phyloP scores from a whole-genome alignment of 208 protist species.

The Lotmaria passim region DNA sequence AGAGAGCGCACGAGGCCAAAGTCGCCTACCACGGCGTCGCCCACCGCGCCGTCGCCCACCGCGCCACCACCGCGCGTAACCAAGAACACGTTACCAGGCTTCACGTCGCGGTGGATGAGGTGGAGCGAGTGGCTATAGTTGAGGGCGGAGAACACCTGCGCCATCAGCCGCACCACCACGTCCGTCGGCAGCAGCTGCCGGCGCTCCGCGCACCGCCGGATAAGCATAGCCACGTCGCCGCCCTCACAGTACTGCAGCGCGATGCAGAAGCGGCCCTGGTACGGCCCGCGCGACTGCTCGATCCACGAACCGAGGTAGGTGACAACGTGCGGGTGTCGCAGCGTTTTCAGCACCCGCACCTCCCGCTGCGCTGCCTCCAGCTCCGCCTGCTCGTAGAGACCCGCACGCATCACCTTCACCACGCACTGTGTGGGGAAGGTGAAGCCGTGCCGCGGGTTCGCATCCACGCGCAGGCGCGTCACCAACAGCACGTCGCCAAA shows the following conservation, averaged over 20 bases:
- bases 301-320: conserved; percentile 80
- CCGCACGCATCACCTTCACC: conserved; percentile 77
- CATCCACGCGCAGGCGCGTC: conserved; percentile 6
- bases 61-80: conserved; percentile 6
- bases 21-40: conserved; percentile 80
- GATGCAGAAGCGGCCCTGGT: conserved; percentile 72
- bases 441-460: conserved; percentile 28
- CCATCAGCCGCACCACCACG: conserved; percentile 73
- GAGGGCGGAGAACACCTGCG: conserved; percentile 83
- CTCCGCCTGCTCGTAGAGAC: conserved; percentile 42
- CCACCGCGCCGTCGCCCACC: conserved; percentile 20
- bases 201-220: conserved; percentile 36
- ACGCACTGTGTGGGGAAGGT: conserved; percentile 65
- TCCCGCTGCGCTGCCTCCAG: conserved; percentile 53
- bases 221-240: conserved; percentile 76
- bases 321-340: conserved; percentile 80
- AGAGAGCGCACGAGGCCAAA: conserved; percentile 88
- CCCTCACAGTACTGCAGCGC: conserved; percentile 88
- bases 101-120: conserved; percentile 93
- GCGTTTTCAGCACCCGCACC: conserved; percentile 52
- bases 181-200: conserved; percentile 41
- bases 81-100: conserved; percentile 91
- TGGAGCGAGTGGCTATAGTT: conserved; percentile 86
- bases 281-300: conserved; percentile 48
- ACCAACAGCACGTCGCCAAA: conserved; percentile 67